Base-by-base conservation (phyloP, 2,329 filamentous ascomycete genomes). In the Stachybotrys echinatus region DNA sequence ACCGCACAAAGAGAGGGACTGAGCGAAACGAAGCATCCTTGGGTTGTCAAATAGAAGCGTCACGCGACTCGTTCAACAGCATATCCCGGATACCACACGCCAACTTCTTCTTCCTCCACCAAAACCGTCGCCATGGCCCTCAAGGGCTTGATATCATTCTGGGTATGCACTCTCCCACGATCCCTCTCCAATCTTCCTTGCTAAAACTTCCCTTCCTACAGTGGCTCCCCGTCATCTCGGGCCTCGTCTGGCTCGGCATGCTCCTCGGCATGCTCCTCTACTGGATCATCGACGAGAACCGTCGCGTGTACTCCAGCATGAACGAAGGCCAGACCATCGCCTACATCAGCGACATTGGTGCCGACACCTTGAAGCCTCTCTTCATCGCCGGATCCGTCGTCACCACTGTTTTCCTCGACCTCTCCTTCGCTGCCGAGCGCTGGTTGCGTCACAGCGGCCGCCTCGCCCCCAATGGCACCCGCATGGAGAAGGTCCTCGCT, bases 371-470 rank as follows among this genome's bases (percentile, higher is more conserved):
- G 18, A 88, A 92, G 64, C 88, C 89, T 3, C 76, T 92, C 54
- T 94, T 94, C 74, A 85, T 94, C 60, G 75, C 84, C 31, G 86
- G 88, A 58, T 84, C 80, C 60, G 73, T 76, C 48, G 71, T 89
- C 34, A 91, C 88, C 5, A 87, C 89, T 20, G 74, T 95, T 45
- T 85, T 88, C 54, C 85, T 99, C 61, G 88, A 95, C 70, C 69
- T 89, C 8, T 83, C 87, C 22, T 94, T 99, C 64, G 68, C 88
- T 48, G 74, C 87, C 14, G 92, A 96, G 72, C 84, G 92, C 54
- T 94, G 85, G 81, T 77, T 97, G 47, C 85, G 92, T 43, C 92
- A 96, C 69, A 77, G 74, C 20, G 89, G 90, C 8, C 85, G 89
- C 14, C 77, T 97, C 23, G 82, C 85, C 3, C 86, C 82, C 54